A percentile compares a stretch with the other conserved stretches of the same genome.
Conservation (phyloP, 371 early-diverging fungal species). For the Sporodiniella umbellata region DNA sequence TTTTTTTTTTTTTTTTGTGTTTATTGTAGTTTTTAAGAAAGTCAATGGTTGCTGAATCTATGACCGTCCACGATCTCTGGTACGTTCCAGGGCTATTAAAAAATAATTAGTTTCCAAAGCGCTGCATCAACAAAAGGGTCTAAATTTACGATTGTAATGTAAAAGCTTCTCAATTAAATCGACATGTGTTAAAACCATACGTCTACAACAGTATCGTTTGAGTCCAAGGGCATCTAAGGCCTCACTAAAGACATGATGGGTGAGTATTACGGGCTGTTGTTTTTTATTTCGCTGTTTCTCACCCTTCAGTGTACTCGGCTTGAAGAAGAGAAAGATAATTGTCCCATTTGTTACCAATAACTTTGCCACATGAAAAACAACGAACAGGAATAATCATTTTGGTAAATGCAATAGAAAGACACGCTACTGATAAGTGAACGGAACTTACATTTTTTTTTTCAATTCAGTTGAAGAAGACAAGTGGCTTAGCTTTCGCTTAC, state of each 20-base stretch:
- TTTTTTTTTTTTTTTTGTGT: neutral
- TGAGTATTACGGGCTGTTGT: neutral
- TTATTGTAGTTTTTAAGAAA: neutral
- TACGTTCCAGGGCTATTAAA: slow-evolving; percentile 24
- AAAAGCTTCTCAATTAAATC: slow-evolving; percentile 98
- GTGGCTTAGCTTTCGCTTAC: neutral
- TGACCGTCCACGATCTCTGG: slow-evolving; percentile 29
- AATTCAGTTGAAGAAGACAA: neutral
- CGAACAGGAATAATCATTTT: slow-evolving; percentile 96
- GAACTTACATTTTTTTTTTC: neutral
- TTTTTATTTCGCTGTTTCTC: slow-evolving; percentile 29
- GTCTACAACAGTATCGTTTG: slow-evolving; percentile 98
- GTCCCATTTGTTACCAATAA: slow-evolving; percentile 98
- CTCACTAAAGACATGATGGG: slow-evolving; percentile 64
- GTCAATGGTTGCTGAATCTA: neutral
- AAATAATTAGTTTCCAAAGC: neutral
- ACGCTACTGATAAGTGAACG: neutral
- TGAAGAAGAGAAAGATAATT: slow-evolving; percentile 84
- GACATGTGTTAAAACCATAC: slow-evolving; percentile 99
- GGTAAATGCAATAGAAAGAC: slow-evolving; percentile 1
- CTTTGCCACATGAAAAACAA: slow-evolving; percentile 98
- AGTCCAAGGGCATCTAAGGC: slow-evolving; percentile 93
- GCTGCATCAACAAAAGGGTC: neutral
- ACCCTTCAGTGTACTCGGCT: slow-evolving; percentile 76
- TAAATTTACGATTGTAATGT: slow-evolving; percentile 84